Conservation (phyloP, 306 rosid species). For the Castanea sativa region DNA sequence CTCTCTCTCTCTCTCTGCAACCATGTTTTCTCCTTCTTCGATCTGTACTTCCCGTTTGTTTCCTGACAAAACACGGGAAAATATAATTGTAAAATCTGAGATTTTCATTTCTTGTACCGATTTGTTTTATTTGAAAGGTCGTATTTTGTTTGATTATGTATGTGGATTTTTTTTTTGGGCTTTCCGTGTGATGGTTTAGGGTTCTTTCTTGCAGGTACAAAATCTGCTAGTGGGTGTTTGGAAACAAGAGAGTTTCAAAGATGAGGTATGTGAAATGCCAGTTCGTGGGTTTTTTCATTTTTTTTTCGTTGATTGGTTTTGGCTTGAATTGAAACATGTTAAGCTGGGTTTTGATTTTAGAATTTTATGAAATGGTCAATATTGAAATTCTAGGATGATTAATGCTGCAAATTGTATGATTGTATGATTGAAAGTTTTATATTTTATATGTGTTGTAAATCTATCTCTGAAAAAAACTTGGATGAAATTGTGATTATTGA, state of each 20-base stretch:
- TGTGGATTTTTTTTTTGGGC: not conserved
- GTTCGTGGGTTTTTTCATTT: not conserved
- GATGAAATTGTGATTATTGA: not conserved
- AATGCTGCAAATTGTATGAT: not conserved
- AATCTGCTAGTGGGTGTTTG: slow-evolving; percentile 20
- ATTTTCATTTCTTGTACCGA: not conserved
- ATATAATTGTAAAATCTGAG: not conserved
- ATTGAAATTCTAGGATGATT: not conserved
- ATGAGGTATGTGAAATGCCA: slow-evolving; percentile 51
- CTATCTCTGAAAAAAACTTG: not conserved
- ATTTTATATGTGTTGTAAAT: not conserved
- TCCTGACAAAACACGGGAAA: slow-evolving; percentile 7
- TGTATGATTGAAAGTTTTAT: not conserved
- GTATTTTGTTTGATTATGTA: too few relatives aligned
- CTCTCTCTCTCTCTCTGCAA: not conserved
- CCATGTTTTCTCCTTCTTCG: not conserved
- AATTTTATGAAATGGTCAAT: not conserved
- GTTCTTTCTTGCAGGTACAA: slow-evolving; percentile 31
- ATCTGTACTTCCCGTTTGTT: not conserved
- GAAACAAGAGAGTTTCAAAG: slow-evolving; percentile 20
- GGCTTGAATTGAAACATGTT: not conserved
- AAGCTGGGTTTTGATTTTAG: not conserved
- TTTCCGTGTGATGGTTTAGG: not conserved
- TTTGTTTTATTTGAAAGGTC: too few relatives aligned
- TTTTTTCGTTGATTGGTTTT: too few relatives aligned